Evolutionary conservation across 108 stramenopile species (phyloP), one percentile per base, ranked within the genome.

Genomic region (Hondaea fermentalgiana): DNA sequence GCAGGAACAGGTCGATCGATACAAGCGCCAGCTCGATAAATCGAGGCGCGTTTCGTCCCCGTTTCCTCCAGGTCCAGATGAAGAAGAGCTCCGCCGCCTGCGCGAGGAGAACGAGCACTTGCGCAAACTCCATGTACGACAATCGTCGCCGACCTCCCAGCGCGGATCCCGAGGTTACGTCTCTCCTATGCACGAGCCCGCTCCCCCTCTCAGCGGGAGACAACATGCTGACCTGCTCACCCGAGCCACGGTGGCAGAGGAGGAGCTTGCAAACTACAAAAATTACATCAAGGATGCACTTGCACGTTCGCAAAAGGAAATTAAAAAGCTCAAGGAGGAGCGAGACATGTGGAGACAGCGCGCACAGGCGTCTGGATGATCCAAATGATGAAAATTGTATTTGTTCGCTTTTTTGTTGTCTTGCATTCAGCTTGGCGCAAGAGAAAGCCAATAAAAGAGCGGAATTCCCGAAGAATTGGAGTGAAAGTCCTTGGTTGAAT

Each of bases 271-370:
- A 6, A 83, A 83, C 28, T 83, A 83, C 51, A 83, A 83, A 35
- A 53, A 8, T 23, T 83, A 83, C 51, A 10, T 83, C 49, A 83
- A 83, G 23, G 51, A 83, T 10, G 12, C 17, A 21, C 76, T 83
- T 23, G 76, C 76, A 12, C 45, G 51, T 8, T 47, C 76, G 49
- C 76, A 83, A 53, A 47, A 25, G 51, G 76, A 83, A 12, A 8
- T 83, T 3, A 83, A 83, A 23, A 47, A 83, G 76, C 76, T 83
- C n/a, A 83, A 35, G 28, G 76, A 83, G 76, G 76, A 83, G 23
- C 45, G 76, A 0, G 76, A 83, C 51, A 83, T 53, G 45, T 83
- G 76, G 76, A 83, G 49, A 23, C 45, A 83, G 76, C 45, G 51
- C n/a, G 76, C 76, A 1, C 23, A 28, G 51, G 76, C 43, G 17